Evolutionary conservation across 2,329 filamentous ascomycete genomes (phyloP).

Genomic region (Acrocalymma vagum): DNA sequence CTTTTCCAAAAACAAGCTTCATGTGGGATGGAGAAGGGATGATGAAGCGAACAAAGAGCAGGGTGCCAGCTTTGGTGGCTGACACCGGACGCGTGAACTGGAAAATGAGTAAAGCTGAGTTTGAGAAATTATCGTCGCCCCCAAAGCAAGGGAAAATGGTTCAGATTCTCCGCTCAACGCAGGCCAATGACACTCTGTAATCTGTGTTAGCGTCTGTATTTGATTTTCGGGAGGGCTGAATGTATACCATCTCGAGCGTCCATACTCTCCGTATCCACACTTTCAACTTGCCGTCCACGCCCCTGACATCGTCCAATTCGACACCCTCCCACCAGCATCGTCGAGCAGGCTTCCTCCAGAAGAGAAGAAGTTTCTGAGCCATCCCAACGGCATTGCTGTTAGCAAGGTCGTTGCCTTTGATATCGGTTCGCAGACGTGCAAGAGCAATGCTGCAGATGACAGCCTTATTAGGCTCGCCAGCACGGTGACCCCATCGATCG

Average conservation of each 20-base stretch:
- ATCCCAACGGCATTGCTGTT: slow-evolving; percentile 87
- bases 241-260: slow-evolving; percentile 92
- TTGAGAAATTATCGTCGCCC: no score
- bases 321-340: slow-evolving; percentile 99
- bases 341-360: slow-evolving; percentile 96
- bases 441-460: slow-evolving; percentile 97
- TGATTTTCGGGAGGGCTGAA: slow-evolving; percentile 1
- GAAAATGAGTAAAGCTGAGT: no score
- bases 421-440: slow-evolving; percentile 90
- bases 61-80: no score
- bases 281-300: slow-evolving; percentile 90
- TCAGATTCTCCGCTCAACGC: slow-evolving; percentile 58
- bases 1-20: no score
- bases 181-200: slow-evolving; percentile 82
- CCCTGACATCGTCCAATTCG: slow-evolving; percentile 87
- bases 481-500: slow-evolving; percentile 93
- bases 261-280: slow-evolving; percentile 98
- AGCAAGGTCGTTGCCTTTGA: slow-evolving; percentile 77
- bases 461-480: slow-evolving; percentile 97
- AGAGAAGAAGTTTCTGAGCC: slow-evolving; percentile 96
- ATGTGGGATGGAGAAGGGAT: no score
- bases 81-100: no score
- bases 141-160: slow-evolving; percentile 1
- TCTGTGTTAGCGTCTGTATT: slow-evolving; percentile 20
- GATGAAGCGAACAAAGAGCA: no score